Conservation (phyloP, 345 rosid genomes). For the Eutrema japonicum region DNA sequence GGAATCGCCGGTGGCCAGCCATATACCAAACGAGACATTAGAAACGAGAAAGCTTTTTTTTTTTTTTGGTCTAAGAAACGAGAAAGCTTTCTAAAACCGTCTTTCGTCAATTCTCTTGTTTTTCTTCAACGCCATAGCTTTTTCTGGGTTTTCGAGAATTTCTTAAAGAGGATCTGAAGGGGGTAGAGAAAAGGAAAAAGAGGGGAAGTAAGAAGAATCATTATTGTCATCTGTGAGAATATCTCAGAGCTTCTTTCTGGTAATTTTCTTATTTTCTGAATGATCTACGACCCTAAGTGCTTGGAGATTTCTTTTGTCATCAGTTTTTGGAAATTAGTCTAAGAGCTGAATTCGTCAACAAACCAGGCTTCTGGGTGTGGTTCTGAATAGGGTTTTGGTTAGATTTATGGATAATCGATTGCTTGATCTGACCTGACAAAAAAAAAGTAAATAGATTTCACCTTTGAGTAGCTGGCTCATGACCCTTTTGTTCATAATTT, state of each 20-base stretch:
- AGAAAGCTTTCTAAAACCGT: slow-evolving; percentile 26
- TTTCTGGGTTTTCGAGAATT: slow-evolving; percentile 33
- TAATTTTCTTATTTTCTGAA: slow-evolving; percentile 27
- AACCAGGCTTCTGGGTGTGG: slow-evolving; percentile 27
- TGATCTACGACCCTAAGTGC: neutral
- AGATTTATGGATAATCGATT: slow-evolving; percentile 25
- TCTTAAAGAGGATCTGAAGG: slow-evolving; percentile 24
- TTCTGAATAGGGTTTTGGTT: slow-evolving; percentile 13
- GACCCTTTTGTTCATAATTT: slow-evolving; percentile 2
- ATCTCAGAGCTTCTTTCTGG: neutral
- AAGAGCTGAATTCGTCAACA: slow-evolving; percentile 27
- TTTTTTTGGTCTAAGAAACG: no score
- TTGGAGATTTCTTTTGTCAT: slow-evolving; percentile 14
- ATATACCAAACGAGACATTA: slow-evolving; percentile 48
- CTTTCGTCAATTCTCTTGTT: slow-evolving; percentile 38
- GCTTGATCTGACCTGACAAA: slow-evolving; percentile 27
- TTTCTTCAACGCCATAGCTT: slow-evolving; percentile 32
- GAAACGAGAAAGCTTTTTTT: slow-evolving; percentile 17
- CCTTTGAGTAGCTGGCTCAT: slow-evolving; percentile 34
- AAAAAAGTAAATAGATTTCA: slow-evolving; percentile 11
- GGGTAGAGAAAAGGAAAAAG: neutral
- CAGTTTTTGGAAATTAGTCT: neutral
- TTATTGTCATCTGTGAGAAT: slow-evolving; percentile 38
- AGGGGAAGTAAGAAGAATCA: slow-evolving; percentile 18
- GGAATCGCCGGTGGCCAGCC: slow-evolving; percentile 80